phyloP scores from a whole-genome alignment of 352 stramenopile species.

The Phytophthora brassicae region DNA sequence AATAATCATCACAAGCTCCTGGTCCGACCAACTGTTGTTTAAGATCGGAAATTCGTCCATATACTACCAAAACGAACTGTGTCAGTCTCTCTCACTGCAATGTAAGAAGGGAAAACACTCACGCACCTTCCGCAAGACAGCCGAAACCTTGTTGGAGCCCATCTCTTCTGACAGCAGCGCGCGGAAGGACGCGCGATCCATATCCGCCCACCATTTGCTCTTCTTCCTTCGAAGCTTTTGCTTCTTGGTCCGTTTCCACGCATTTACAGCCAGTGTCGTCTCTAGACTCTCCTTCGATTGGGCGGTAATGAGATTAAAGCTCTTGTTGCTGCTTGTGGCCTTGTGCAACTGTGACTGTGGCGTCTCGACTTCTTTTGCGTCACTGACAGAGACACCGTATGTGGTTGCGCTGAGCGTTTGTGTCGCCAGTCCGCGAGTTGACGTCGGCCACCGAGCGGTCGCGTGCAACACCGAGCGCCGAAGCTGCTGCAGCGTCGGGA shows the following conservation, averaged over 20 bases:
- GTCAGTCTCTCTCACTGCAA: slow-evolving; percentile 5
- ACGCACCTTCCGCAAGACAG: slow-evolving; percentile 51
- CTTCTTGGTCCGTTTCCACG: slow-evolving; percentile 6
- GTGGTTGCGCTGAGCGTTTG: slow-evolving; percentile 2
- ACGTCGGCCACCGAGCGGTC: slow-evolving; percentile 5
- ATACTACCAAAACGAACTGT: slow-evolving; percentile 34
- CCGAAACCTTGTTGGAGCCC: slow-evolving; percentile 49
- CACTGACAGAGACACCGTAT: neutral
- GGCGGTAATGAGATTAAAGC: slow-evolving; percentile 22
- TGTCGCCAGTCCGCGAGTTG: neutral
- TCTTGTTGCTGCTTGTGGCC: slow-evolving; percentile 26
- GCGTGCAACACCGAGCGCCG: slow-evolving; percentile 25
- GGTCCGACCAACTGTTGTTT: slow-evolving; percentile 60
- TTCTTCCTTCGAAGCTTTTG: slow-evolving; percentile 16
- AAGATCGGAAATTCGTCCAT: slow-evolving; percentile 71
- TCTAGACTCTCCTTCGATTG: neutral
- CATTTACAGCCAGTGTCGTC: neutral
- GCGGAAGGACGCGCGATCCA: slow-evolving; percentile 66
- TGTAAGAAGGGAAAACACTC: neutral
- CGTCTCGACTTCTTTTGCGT: neutral
- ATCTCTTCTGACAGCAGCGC: slow-evolving; percentile 64
- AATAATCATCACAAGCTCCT: slow-evolving; percentile 79
- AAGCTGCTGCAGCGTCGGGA: slow-evolving; percentile 16
- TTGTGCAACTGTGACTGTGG: neutral
- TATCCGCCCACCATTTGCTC: slow-evolving; percentile 49